A percentile compares a stretch with the other conserved stretches of the same genome.
Conservation (phyloP, 441 rosid species). For the Eugenia klotzschiana region DNA sequence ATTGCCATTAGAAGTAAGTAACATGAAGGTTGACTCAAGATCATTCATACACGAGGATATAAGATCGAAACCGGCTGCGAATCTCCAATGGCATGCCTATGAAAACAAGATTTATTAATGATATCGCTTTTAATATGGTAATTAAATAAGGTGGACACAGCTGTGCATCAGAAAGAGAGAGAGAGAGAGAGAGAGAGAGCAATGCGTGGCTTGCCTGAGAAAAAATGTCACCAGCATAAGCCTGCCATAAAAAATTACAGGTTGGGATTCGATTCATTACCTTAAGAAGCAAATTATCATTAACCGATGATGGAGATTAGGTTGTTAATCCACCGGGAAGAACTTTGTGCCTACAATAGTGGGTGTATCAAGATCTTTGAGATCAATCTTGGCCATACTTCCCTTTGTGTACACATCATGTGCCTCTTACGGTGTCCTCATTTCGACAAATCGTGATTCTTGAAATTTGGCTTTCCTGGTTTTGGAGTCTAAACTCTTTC, state of each 20-base stretch:
- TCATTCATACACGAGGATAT: not conserved
- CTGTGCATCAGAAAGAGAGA: not conserved
- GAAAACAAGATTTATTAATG: not conserved
- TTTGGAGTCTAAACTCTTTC: not conserved
- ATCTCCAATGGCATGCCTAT: not conserved
- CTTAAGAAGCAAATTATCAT: not conserved
- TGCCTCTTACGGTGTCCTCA: not conserved
- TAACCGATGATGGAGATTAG: not conserved
- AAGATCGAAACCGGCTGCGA: not conserved
- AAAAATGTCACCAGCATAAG: not conserved
- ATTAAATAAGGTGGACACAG: not conserved
- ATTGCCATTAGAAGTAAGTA: not conserved
- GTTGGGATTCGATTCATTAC: not conserved
- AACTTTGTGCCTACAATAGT: not conserved
- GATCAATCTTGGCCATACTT: not conserved
- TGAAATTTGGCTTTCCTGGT: not conserved
- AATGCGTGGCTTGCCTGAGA: not conserved
- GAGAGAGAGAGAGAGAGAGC: not conserved
- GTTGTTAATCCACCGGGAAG: not conserved
- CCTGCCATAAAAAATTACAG: not conserved
- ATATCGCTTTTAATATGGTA: not conserved
- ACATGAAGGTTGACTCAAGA: not conserved
- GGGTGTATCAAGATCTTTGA: not conserved
- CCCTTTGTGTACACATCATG: not conserved
- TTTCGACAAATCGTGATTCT: not conserved